Evolutionary conservation across 768 basidiomycete genomes (phyloP).

Genomic region (Mycena kentingensis): DNA sequence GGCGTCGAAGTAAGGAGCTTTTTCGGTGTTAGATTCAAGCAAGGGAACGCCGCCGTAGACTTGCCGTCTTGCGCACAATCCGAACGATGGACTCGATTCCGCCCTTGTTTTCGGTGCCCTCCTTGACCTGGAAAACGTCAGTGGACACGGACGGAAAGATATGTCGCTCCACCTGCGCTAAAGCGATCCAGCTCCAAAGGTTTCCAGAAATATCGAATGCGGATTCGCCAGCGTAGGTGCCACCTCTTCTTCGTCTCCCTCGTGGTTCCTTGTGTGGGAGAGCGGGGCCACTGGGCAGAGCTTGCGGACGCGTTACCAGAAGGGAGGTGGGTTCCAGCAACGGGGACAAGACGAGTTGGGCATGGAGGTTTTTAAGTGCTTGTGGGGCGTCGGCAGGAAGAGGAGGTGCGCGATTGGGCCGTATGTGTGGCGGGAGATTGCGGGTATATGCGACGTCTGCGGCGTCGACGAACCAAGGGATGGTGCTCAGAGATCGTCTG

Average conservation of each 20-base stretch:
- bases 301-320: conserved; percentile 52
- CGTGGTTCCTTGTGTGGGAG: conserved; percentile 58
- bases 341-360: conserved; percentile 60
- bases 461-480: conserved; percentile 73
- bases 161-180: conserved; percentile 59
- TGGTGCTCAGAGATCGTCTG: conserved; percentile 22
- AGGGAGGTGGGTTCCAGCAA: conserved; percentile 65
- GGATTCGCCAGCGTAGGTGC: conserved; percentile 69
- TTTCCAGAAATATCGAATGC: conserved; percentile 50
- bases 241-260: conserved; percentile 64
- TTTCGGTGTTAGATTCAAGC: neutral
- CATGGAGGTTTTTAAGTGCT: conserved; percentile 56
- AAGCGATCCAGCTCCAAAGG: conserved; percentile 77
- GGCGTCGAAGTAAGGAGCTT: conserved; percentile 63
- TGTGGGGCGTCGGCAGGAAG: conserved; percentile 57
- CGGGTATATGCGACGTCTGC: conserved; percentile 28
- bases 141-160: neutral
- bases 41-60: conserved; percentile 32
- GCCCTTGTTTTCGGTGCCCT: conserved; percentile 79
- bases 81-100: conserved; percentile 76
- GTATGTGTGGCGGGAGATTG: conserved; percentile 32
- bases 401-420: conserved; percentile 32
- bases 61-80: conserved; percentile 66
- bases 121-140: conserved; percentile 61
- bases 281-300: conserved; percentile 57